Evolutionary conservation across 2,329 filamentous ascomycete species (phyloP), one percentile per base, ranked within the genome.

Genomic region (Plenodomus lindquistii): DNA sequence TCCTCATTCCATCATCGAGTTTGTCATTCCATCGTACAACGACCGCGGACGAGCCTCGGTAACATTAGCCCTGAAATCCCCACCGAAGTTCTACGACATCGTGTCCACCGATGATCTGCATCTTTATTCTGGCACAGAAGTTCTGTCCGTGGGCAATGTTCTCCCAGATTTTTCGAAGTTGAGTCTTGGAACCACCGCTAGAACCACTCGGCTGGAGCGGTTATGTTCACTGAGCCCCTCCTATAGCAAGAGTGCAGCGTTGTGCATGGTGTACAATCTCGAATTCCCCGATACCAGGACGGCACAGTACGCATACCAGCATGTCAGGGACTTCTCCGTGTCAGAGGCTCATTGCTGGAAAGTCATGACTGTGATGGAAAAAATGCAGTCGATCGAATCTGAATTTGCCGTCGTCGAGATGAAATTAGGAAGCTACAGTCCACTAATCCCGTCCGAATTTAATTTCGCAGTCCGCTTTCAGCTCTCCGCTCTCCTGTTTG

Each of bases 331-430:
- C 42, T 57, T 1, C 66, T 67, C 38, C 45, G 66, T 59, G 19
- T 39, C 53, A 2, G 48, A 51, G 4, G 20, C 36, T 7, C 44
- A 63, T 31, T 52, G 37, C 10, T 60, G 56, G 55, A 62, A 46
- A 24, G 53, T 40, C 0, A 50, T 46, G 42, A 29, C 45, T 54
- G 1, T 57, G 83, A 47, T 72, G 81, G 4, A 89, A 85, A 53
- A 65, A 71, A 0, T 61, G 85, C 1, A 74, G 82, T 5, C 88
- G 84, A 57, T 62, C n/a, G 59, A 85, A 88, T 18, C 18, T 2
- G 62, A 67, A 56, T 72, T 89, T 4, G 80, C 87, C 42, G 79
- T 78, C 15, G 70, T 92, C 4, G 82, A 85, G 0, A 76, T 79
- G 59, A 87, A 88, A 55, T 66, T 63, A 9, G 19, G 43, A 10